A percentile compares a stretch with the other conserved stretches of the same genome.
These are phyloP conservation scores for Salix koriyanagi DNA, from an alignment of 345 rosid genomes.

Conservation along the genomic window DNA sequence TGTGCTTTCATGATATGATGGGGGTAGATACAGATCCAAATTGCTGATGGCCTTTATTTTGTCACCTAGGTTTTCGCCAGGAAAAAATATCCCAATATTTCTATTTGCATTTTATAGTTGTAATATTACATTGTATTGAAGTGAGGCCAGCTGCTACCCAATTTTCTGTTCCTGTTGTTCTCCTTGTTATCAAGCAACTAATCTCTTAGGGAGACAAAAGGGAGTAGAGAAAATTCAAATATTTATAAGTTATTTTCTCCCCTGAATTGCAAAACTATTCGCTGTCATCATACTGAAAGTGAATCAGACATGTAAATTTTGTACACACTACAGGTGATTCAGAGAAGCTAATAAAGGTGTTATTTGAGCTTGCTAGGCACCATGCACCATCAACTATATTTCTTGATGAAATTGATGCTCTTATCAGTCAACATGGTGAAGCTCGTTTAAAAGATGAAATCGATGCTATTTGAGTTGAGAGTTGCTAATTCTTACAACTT, in stretches of 20 bases:
- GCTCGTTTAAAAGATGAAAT: slow-evolving; percentile 22
- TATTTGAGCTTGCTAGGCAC: slow-evolving; percentile 95
- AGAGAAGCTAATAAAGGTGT: slow-evolving; percentile 83
- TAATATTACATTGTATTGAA: background rate
- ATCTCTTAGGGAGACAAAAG: background rate
- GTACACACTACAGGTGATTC: slow-evolving; percentile 72
- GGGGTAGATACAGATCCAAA: background rate
- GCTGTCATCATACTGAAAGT: background rate
- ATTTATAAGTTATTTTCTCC: background rate
- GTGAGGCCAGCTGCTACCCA: background rate
- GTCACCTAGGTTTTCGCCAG: background rate
- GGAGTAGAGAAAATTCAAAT: background rate
- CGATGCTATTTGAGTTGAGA: background rate
- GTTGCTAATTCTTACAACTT: background rate
- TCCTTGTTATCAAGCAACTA: background rate
- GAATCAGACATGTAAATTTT: slow-evolving; percentile 13
- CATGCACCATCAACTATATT: slow-evolving; percentile 96
- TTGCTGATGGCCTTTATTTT: background rate
- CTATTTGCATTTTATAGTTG: background rate
- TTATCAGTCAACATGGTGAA: slow-evolving; percentile 95
- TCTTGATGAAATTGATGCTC: slow-evolving; percentile 96
- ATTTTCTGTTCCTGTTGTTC: background rate
- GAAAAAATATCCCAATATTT: background rate
- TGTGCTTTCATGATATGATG: background rate
- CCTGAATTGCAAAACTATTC: background rate